Conservation (phyloP, 257 asterid species). For the Salvia splendens region DNA sequence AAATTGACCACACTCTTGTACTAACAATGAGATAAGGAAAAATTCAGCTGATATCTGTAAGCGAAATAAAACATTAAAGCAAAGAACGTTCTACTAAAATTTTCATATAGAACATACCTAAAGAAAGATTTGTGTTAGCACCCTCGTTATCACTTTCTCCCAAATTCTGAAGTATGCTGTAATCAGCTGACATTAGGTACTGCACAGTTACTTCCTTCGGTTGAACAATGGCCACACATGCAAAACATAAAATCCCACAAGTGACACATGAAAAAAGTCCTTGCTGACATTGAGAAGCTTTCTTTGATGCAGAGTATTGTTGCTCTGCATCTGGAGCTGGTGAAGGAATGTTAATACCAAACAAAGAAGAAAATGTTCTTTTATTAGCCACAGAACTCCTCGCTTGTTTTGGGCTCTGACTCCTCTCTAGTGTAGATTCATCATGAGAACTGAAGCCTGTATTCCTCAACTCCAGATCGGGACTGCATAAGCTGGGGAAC, state of each 20-base stretch:
- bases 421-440: slow-evolving; percentile 36
- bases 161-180: slow-evolving; percentile 52
- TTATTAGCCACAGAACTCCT: slow-evolving; percentile 38
- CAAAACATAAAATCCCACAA: slow-evolving; percentile 95
- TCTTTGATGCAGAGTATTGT: slow-evolving; percentile 39
- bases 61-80: background rate
- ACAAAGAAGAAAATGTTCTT: slow-evolving; percentile 40
- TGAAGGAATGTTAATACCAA: slow-evolving; percentile 38
- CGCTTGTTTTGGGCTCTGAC: slow-evolving; percentile 44
- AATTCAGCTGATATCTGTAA: slow-evolving; percentile 26
- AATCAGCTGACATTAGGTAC: slow-evolving; percentile 75
- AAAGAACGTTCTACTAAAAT: slow-evolving; percentile 6
- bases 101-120: slow-evolving; percentile 46
- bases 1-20: background rate
- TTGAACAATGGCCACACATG: slow-evolving; percentile 83
- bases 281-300: slow-evolving; percentile 58
- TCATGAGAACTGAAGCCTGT: slow-evolving; percentile 38
- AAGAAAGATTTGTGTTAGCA: slow-evolving; percentile 36
- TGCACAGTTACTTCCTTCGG: slow-evolving; percentile 75
- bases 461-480: slow-evolving; percentile 51
- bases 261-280: slow-evolving; percentile 94
- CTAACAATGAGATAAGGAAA: slow-evolving; percentile 23
- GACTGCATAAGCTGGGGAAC: slow-evolving; percentile 60
- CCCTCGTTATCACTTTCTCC: slow-evolving; percentile 45
- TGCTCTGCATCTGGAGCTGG: slow-evolving; percentile 39